Evolutionary conservation across 2,329 filamentous ascomycete genomes (phyloP).

Genomic region (Fusarium bactridioides): DNA sequence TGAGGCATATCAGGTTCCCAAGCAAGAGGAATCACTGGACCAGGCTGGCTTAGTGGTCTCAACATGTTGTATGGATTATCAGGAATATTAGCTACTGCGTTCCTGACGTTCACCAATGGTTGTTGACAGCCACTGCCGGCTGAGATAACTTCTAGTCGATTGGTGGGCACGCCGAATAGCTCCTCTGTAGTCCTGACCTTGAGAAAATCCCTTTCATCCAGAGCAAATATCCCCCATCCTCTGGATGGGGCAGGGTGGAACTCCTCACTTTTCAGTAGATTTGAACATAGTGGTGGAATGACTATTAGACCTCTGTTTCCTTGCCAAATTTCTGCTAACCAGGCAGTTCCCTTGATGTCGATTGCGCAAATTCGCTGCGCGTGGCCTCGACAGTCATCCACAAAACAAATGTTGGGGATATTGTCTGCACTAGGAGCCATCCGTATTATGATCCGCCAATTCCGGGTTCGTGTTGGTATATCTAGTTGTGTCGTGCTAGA

Average conservation of each 20-base stretch:
- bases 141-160: conserved; percentile 29
- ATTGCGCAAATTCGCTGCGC: conserved; percentile 60
- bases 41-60: not conserved
- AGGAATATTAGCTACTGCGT: conserved; percentile 37
- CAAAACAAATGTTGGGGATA: conserved; percentile 62
- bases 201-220: conserved; percentile 55
- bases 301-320: conserved; percentile 39
- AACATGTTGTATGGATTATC: conserved; percentile 43
- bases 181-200: conserved; percentile 46
- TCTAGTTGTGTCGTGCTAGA: not conserved
- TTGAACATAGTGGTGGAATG: conserved; percentile 35
- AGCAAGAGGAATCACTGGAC: conserved; percentile 3
- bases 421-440: conserved; percentile 53
- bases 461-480: conserved; percentile 48
- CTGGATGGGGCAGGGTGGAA: conserved; percentile 41
- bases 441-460: conserved; percentile 60
- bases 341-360: conserved; percentile 58
- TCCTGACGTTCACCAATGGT: conserved; percentile 41
- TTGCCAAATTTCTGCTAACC: conserved; percentile 63
- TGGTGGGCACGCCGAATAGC: conserved; percentile 43
- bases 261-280: conserved; percentile 43
- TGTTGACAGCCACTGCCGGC: conserved; percentile 18
- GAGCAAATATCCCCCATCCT: conserved; percentile 60
- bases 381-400: conserved; percentile 54
- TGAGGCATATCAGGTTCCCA: conserved; percentile 21